Evolutionary conservation across 805 yeast genomes (phyloP), one percentile per base, ranked within the genome.

Genomic region (Phaffomyces thermotolerans): DNA sequence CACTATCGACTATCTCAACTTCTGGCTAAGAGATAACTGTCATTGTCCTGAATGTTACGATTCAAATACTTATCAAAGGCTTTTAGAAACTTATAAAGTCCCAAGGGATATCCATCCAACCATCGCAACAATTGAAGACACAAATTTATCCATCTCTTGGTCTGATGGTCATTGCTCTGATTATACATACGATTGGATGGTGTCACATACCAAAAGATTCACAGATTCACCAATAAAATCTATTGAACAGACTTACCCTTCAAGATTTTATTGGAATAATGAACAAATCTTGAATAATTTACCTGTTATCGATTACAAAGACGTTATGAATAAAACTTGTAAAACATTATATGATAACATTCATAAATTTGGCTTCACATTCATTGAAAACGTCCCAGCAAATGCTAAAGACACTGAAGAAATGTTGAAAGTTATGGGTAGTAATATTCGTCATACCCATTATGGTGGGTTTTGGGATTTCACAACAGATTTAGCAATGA

Each of bases 401-500:
- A 66, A 68, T 14, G 76, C 84, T 1, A 76, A 74, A 49, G 80
- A 67, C 18, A 81, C 89, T 2, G 72, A 80, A 52, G 61, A 63
- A 48, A 66, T 81, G 46, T 72, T 79, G 43, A 77, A 78, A 49
- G 63, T 75, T 51, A 71, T 81, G 48, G 70, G 79, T 43, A 40
- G 25, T n/a, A 79, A 76, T 56, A 73, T 80, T 39, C 66, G 84
- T 35, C 79, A 79, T 23, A 81, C 89, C 2, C 89, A 81, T 56
- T 81, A 82, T 51, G 88, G 87, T n/a, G 87, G 84, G 1, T 81
- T 82, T 62, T 82, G 88, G 87, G 86, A 80, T 56, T 81, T 82
- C 60, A 81, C 88, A 10, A 71, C 84, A 5, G 84, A 81, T 53
- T 64, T 81, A 53, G 70, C 79, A 37, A 78, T 75, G 63, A 75